Conservation (phyloP, 2,329 filamentous ascomycete genomes). For the Fusarium tupiense region DNA sequence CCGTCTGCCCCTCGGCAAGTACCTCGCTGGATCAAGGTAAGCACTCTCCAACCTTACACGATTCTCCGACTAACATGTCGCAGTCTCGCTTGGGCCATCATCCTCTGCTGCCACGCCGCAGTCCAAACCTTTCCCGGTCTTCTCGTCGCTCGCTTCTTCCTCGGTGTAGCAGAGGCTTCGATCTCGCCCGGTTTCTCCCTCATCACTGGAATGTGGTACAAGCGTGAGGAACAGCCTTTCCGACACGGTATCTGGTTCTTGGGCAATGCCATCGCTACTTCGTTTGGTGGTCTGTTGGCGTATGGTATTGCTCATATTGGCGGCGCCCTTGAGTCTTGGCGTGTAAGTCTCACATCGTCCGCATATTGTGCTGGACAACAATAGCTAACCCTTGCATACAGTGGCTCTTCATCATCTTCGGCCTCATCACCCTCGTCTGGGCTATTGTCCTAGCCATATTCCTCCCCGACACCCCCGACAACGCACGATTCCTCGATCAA, state of each 20-base stretch:
- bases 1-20: slow-evolving; percentile 31
- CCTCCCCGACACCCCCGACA: slow-evolving; percentile 28
- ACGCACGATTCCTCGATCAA: slow-evolving; percentile 28
- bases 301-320: slow-evolving; percentile 38
- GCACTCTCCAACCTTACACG: accelerated
- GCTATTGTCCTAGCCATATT: slow-evolving; percentile 20
- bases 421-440: slow-evolving; percentile 35
- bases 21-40: slow-evolving; percentile 31
- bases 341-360: slow-evolving; percentile 3
- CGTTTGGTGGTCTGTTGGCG: slow-evolving; percentile 32
- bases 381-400: accelerated
- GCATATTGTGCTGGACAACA: accelerated
- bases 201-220: slow-evolving; percentile 42
- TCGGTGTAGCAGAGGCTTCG: slow-evolving; percentile 37
- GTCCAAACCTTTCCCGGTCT: slow-evolving; percentile 29
- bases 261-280: slow-evolving; percentile 34
- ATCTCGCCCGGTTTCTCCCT: slow-evolving; percentile 37
- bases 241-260: slow-evolving; percentile 40
- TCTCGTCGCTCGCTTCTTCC: slow-evolving; percentile 32
- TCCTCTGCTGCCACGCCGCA: slow-evolving; percentile 33
- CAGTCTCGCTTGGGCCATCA: slow-evolving; percentile 30
- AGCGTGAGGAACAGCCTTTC: slow-evolving; percentile 36
- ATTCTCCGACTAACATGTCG: neutral
- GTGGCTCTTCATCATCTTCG: slow-evolving; percentile 41
- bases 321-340: slow-evolving; percentile 22